Conservation (phyloP, 139 green algal species). For the Picochlorum sp. region DNA sequence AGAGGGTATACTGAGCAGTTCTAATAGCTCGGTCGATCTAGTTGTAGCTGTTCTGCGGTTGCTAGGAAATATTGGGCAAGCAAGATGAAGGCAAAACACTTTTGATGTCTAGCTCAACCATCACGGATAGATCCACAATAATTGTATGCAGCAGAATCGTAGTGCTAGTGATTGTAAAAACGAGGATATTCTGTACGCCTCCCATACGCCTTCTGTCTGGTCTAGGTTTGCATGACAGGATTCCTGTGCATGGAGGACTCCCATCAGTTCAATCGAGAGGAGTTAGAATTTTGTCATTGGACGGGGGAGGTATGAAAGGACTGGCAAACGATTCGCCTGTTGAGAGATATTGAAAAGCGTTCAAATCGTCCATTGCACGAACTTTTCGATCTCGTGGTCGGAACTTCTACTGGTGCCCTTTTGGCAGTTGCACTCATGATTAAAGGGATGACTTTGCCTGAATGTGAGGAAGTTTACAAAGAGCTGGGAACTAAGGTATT, state of each 20-base stretch:
- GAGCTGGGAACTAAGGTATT: constrained; percentile 56
- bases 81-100: no score
- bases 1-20: no score
- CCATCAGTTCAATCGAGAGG: constrained; percentile 53
- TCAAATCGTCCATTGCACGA: constrained; percentile 47
- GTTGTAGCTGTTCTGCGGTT: no score
- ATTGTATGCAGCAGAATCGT: no score
- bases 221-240: constrained; percentile 55
- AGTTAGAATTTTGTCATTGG: constrained; percentile 84
- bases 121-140: no score
- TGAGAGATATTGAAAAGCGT: constrained; percentile 60
- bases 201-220: background rate
- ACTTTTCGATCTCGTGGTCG: constrained; percentile 85
- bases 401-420: constrained; percentile 81
- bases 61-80: background rate
- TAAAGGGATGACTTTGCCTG: constrained; percentile 55
- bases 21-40: no score
- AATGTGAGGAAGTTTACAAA: constrained; percentile 84
- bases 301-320: constrained; percentile 90
- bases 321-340: constrained; percentile 66
- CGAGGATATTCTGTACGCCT: no score
- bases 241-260: constrained; percentile 44
- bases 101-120: no score
- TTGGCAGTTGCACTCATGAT: constrained; percentile 72
- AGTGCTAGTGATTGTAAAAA: no score